phyloP scores from a whole-genome alignment of 2,329 filamentous ascomycete species.

The Pseudopyricularia javanii region DNA sequence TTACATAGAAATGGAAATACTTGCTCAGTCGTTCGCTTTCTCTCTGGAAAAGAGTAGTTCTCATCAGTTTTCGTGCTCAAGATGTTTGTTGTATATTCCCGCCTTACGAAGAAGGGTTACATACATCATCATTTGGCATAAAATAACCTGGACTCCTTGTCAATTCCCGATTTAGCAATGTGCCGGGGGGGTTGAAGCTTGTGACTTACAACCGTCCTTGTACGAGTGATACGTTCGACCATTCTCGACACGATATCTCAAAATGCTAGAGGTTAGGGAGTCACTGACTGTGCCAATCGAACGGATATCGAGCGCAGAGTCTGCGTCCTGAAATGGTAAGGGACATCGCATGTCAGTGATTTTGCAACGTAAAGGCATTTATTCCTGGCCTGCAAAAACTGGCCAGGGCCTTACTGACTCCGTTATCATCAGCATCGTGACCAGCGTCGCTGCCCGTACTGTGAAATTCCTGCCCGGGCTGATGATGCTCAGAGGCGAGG shows the following conservation, averaged over 20 bases:
- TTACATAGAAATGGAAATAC: not conserved
- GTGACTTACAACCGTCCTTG: slow-evolving; percentile 15
- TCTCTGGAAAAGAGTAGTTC: slow-evolving; percentile 5
- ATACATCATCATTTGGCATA: slow-evolving; percentile 23
- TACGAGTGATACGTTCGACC: slow-evolving; percentile 24
- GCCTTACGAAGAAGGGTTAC: not conserved
- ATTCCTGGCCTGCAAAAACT: not conserved
- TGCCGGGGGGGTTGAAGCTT: not conserved
- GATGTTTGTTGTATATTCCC: not conserved
- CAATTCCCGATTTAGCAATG: not conserved
- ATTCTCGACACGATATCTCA: slow-evolving; percentile 17
- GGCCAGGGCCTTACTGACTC: not conserved
- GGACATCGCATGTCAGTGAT: not conserved
- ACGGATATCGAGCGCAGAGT: not conserved
- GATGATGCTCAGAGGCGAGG: not conserved
- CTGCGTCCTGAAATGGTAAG: not conserved
- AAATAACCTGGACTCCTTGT: slow-evolving; percentile 13
- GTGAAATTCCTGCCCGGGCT: not conserved
- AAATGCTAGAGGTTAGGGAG: slow-evolving; percentile 15
- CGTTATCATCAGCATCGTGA: not conserved
- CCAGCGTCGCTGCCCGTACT: not conserved
- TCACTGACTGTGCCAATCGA: slow-evolving; percentile 4
- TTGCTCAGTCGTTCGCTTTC: slow-evolving; percentile 1
- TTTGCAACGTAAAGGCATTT: not conserved
- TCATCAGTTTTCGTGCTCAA: not conserved